Evolutionary conservation across 805 yeast genomes (phyloP), one percentile per base, ranked within the genome.

Genomic region (Kurtzmaniella fragi): DNA sequence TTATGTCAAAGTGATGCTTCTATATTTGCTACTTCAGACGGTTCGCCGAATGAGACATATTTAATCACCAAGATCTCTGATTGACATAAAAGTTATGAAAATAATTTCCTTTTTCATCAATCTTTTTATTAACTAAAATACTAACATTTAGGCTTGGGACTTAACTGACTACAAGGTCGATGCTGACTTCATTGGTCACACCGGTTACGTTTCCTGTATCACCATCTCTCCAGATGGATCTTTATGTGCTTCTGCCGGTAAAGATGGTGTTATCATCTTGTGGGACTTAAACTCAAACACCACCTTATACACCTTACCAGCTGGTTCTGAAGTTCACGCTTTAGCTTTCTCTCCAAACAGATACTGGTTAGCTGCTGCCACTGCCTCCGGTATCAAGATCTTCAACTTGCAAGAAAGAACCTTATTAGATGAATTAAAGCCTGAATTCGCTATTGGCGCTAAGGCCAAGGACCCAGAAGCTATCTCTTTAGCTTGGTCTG

Each of bases 21-120:
- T 64, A 83, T 91, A 93, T 93, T 91, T 91, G 99, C 99, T 91
- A 91, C 99, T 91, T 91, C 97, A 78, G 99, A 91, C 88, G 83
- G 61, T 52, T 61, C 47, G 62, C 66, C 84, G 93, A 80, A 88
- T 91, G 99, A 93, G 97, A 91, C 95, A 82, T 81, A 73, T 67
- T 64, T 73, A 74, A 80, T 84, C 97, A 89, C 96, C 96, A 89
- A 87, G 96, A 89, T 89, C 96, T 85, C 97, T 90, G 97, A 90
- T 81, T 31, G 15, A 31, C 15, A 13, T 17, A 30, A 34, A 37
- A 14, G 11, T 12, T 10, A 30, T 3, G 17, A 14, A 13, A 30
- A 5, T 13, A 31, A 17, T 33, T 29, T 35, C 4, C 33, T 43
- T 34, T n/a, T 38, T 23, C 30, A 17, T 30, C 23, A 10, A 31